phyloP scores from a whole-genome alignment of 2,329 filamentous ascomycete genomes.

The Aureobasidium sp. region DNA sequence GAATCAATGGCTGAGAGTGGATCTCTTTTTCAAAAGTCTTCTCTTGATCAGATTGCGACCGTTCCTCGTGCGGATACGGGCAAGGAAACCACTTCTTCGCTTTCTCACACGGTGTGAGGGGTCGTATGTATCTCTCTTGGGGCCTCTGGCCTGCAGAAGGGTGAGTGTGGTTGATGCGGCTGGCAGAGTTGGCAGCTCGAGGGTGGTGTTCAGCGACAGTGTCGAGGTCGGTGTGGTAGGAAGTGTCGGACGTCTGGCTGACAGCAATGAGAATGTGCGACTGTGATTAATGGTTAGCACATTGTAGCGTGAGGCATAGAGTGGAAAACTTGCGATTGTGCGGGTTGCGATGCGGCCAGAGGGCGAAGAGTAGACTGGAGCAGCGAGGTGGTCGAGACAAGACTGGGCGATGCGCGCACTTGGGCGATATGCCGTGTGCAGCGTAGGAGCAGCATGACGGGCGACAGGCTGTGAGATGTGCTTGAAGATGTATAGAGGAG shows the following conservation, averaged over 20 bases:
- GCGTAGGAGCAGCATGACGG: constrained; percentile 19
- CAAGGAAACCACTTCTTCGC: constrained; percentile 54
- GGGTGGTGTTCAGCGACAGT: constrained; percentile 9
- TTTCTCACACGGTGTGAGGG: constrained; percentile 55
- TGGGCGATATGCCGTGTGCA: constrained; percentile 16
- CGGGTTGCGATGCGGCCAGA: constrained; percentile 9
- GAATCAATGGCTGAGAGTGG: constrained; percentile 44
- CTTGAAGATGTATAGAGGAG: not conserved
- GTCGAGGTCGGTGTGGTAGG: constrained; percentile 9
- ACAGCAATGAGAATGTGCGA: constrained; percentile 11
- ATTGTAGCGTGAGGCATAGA: not conserved
- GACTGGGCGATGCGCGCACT: constrained; percentile 1
- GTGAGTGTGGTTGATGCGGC: constrained; percentile 13
- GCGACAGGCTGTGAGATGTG: not conserved
- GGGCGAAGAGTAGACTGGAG: constrained; percentile 12
- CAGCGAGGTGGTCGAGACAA: not conserved
- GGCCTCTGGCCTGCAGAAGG: constrained; percentile 38
- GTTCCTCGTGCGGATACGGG: constrained; percentile 45
- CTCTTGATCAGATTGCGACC: constrained; percentile 50
- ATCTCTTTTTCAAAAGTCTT: constrained; percentile 48
- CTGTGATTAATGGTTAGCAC: not conserved
- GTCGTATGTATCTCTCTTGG: constrained; percentile 50
- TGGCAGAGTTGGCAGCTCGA: constrained; percentile 3
- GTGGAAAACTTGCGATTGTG: constrained; percentile 8
- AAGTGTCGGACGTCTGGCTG: constrained; percentile 13